A percentile compares a stretch with the other conserved stretches of the same genome.
phyloP scores from a whole-genome alignment of 495 filamentous ascomycete genomes.

The Jackrogersella multiformis region DNA sequence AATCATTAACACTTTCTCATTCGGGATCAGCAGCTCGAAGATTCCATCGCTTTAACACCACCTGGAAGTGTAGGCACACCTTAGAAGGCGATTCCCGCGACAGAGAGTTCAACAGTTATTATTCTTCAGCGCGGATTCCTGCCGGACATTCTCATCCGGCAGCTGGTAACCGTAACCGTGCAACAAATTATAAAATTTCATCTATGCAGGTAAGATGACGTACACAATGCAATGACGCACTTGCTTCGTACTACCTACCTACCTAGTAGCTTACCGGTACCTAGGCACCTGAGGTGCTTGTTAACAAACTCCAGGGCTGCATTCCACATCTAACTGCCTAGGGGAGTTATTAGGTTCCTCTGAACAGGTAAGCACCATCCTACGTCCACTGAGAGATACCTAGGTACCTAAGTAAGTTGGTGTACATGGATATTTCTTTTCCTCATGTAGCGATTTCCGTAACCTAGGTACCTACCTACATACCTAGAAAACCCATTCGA shows the following conservation, averaged over 20 bases:
- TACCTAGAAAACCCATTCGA: too few relatives aligned
- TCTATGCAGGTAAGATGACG: conserved; percentile 43
- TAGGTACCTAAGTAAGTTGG: too few relatives aligned
- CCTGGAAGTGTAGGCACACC: not conserved
- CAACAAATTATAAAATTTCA: conserved; percentile 29
- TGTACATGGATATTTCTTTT: not conserved
- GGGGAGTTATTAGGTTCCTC: too few relatives aligned
- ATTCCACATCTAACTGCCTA: too few relatives aligned
- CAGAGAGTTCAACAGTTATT: not conserved
- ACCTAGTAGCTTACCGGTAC: too few relatives aligned
- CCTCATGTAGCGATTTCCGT: too few relatives aligned
- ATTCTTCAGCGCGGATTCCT: not conserved
- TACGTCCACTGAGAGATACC: too few relatives aligned
- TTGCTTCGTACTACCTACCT: conserved; percentile 23
- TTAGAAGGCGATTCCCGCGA: not conserved
- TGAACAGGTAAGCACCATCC: too few relatives aligned
- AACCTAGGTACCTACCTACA: too few relatives aligned
- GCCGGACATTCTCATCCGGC: conserved; percentile 30
- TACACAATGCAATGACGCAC: conserved; percentile 44
- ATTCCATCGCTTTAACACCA: not conserved
- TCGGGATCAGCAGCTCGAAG: conserved; percentile 3
- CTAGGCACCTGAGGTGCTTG: too few relatives aligned
- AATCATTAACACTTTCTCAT: not conserved
- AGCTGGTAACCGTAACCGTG: conserved; percentile 5
- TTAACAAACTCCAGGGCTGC: too few relatives aligned